Percentiles rank a stretch among this genome's conserved stretches.
These are phyloP conservation scores for Aspergillus udagawae DNA, from an alignment of 2,329 filamentous ascomycete genomes.

Conservation along the genomic window DNA sequence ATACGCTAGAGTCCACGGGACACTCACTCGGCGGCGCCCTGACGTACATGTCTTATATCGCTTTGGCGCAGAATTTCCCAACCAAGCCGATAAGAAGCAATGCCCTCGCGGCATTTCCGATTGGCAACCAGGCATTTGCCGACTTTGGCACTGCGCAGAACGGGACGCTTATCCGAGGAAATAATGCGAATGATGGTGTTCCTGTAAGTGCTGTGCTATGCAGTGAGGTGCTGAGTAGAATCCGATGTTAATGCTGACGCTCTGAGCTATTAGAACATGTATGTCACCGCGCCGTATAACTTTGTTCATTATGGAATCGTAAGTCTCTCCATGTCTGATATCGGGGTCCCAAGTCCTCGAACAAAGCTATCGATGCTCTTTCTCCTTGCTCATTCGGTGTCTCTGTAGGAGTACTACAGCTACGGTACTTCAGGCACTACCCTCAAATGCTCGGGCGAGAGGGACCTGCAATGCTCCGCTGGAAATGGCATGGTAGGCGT, in stretches of 20 bases:
- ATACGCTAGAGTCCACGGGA: slow-evolving; percentile 26
- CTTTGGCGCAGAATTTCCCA: slow-evolving; percentile 29
- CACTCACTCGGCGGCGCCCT: slow-evolving; percentile 29
- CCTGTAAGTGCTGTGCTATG: slow-evolving; percentile 16
- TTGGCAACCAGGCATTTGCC: slow-evolving; percentile 26
- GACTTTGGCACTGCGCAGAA: slow-evolving; percentile 19
- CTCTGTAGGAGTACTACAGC: slow-evolving; percentile 25
- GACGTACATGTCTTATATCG: slow-evolving; percentile 31
- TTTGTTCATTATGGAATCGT: slow-evolving; percentile 26
- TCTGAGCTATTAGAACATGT: slow-evolving; percentile 22
- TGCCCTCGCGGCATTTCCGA: slow-evolving; percentile 31
- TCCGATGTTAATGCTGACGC: background rate
- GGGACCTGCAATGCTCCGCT: slow-evolving; percentile 24
- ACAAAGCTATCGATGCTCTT: background rate
- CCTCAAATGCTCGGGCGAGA: slow-evolving; percentile 21
- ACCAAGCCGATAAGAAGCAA: slow-evolving; percentile 25
- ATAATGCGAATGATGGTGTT: slow-evolving; percentile 25
- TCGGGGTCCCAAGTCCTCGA: background rate
- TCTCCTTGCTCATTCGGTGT: background rate
- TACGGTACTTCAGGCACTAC: slow-evolving; percentile 13
- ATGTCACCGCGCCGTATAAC: slow-evolving; percentile 16
- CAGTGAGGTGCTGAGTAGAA: background rate
- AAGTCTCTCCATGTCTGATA: slow-evolving; percentile 1
- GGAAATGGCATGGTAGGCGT: slow-evolving; percentile 22
- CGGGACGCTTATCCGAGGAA: slow-evolving; percentile 24